phyloP scores from a whole-genome alignment of 768 basidiomycete species.

The Boletus vermiculosoides region DNA sequence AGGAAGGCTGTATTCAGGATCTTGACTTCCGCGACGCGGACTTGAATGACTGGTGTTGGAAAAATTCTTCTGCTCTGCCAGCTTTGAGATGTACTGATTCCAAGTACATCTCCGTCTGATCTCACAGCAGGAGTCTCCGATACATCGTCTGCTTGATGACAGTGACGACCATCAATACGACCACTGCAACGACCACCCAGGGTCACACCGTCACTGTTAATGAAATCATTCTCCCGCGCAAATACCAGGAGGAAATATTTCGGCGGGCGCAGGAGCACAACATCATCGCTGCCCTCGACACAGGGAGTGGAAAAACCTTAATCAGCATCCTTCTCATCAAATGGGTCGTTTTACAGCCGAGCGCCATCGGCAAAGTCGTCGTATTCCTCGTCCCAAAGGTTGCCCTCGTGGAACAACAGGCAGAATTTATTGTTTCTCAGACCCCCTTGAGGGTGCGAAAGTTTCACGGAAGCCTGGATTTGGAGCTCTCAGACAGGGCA shows the following conservation, averaged over 20 bases:
- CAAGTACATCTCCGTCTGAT: conserved; percentile 7
- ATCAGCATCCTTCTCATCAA: conserved; percentile 67
- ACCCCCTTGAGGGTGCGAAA: conserved; percentile 66
- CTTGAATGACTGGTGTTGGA: conserved; percentile 19
- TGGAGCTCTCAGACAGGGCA: conserved; percentile 63
- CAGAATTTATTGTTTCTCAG: conserved; percentile 59
- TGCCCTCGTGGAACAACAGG: conserved; percentile 82
- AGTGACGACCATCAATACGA: conserved; percentile 18
- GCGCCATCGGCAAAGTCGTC: conserved; percentile 54
- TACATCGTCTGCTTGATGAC: conserved; percentile 24
- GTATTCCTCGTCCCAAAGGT: conserved; percentile 87
- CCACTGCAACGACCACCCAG: conserved; percentile 23
- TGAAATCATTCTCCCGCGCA: conserved; percentile 45
- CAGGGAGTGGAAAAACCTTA: conserved; percentile 61
- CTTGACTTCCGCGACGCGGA: conserved; percentile 18
- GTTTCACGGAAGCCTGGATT: conserved; percentile 68
- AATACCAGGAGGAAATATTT: conserved; percentile 58
- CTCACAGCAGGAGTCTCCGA: conserved; percentile 12
- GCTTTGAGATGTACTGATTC: conserved; percentile 26
- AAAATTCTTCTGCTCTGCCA: conserved; percentile 10
- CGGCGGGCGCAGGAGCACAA: conserved; percentile 48
- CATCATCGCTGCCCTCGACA: conserved; percentile 59
- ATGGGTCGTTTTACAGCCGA: conserved; percentile 60
- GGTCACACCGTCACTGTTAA: conserved; percentile 30
- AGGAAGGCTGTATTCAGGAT: conserved; percentile 32